Percentiles rank a stretch among this genome's conserved stretches.
These are phyloP conservation scores for Ophiostoma himal-ulmi DNA, from an alignment of 2,329 filamentous ascomycete species.

Conservation along the genomic window DNA sequence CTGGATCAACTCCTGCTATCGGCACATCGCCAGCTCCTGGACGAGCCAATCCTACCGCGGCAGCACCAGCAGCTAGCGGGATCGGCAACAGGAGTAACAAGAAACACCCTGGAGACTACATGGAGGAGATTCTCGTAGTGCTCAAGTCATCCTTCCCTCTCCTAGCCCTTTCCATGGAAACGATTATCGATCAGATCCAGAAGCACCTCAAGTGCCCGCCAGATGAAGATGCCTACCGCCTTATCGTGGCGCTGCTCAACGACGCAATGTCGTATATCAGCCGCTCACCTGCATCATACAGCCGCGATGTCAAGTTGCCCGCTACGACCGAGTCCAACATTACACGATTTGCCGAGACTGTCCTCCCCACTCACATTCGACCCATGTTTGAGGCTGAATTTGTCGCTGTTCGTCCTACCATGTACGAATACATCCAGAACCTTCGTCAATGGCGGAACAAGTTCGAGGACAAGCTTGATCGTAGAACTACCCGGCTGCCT, in stretches of 20 bases:
- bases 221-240: constrained; percentile 92
- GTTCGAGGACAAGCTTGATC: constrained; percentile 95
- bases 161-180: constrained; percentile 95
- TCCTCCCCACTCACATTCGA: constrained; percentile 88
- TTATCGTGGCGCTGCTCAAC: constrained; percentile 96
- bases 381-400: constrained; percentile 98
- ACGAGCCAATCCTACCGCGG: not conserved
- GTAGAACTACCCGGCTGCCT: constrained; percentile 64
- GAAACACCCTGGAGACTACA: constrained; percentile 92
- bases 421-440: constrained; percentile 98
- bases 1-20: not conserved
- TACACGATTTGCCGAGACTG: constrained; percentile 90
- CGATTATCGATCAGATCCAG: constrained; percentile 97
- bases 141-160: constrained; percentile 96
- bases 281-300: constrained; percentile 78
- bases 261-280: constrained; percentile 91
- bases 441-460: constrained; percentile 93
- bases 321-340: constrained; percentile 92
- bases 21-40: not conserved
- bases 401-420: constrained; percentile 87
- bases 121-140: constrained; percentile 89
- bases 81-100: constrained; percentile 34
- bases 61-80: constrained; percentile 19
- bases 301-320: constrained; percentile 85
- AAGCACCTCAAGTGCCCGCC: constrained; percentile 99